Conservation (phyloP, 2,329 filamentous ascomycete species). For the Grosmannia clavigera region DNA sequence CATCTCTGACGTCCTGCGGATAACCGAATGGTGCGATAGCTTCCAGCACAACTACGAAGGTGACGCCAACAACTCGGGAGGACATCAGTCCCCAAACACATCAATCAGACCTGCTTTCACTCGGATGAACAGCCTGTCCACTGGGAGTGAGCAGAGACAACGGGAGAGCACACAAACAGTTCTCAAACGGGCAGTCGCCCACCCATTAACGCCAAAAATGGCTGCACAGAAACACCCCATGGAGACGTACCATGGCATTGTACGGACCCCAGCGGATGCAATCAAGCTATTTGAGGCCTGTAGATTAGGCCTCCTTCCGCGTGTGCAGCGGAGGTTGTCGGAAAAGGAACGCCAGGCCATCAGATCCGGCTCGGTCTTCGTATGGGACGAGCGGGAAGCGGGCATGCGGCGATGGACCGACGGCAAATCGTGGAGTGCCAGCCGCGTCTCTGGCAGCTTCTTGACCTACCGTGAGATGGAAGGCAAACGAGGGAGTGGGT, state of each 20-base stretch:
- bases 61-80: neutral
- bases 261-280: slow-evolving; percentile 90
- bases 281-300: slow-evolving; percentile 99
- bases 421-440: slow-evolving; percentile 97
- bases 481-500: slow-evolving; percentile 80
- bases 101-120: neutral
- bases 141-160: neutral
- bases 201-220: slow-evolving; percentile 16
- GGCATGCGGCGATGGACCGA: slow-evolving; percentile 98
- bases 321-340: slow-evolving; percentile 83
- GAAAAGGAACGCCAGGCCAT: slow-evolving; percentile 97
- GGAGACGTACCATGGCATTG: slow-evolving; percentile 94
- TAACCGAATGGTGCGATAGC: neutral
- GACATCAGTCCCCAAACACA: no score
- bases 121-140: neutral
- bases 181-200: neutral
- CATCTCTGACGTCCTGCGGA: neutral
- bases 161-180: neutral
- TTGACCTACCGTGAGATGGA: slow-evolving; percentile 98
- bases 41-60: neutral
- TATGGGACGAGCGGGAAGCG: slow-evolving; percentile 98
- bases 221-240: slow-evolving; percentile 33
- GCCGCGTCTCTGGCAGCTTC: slow-evolving; percentile 93
- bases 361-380: slow-evolving; percentile 91
- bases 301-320: slow-evolving; percentile 72